These are phyloP conservation scores for Picea sitchensis DNA, from an alignment of 75 land plant genomes.

Conservation along the genomic window DNA sequence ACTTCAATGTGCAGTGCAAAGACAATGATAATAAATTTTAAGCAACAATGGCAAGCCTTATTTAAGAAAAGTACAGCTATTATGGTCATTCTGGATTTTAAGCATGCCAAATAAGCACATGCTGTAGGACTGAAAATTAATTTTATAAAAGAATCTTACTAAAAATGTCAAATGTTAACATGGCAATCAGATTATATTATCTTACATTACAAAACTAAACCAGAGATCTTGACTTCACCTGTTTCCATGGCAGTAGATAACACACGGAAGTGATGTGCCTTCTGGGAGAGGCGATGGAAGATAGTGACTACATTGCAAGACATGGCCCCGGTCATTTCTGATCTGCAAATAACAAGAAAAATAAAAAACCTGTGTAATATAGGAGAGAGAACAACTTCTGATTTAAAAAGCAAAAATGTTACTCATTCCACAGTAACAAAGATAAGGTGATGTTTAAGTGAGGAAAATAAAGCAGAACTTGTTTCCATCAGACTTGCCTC, in stretches of 20 bases:
- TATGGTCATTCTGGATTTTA: neutral
- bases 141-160: neutral
- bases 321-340: slow-evolving; percentile 75
- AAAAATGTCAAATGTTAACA: neutral
- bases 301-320: slow-evolving; percentile 92
- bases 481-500: slow-evolving; percentile 71
- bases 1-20: neutral
- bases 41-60: neutral
- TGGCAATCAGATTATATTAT: neutral
- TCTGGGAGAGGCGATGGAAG: slow-evolving; percentile 70
- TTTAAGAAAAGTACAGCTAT: neutral
- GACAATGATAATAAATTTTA: slow-evolving; percentile 4
- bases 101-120: neutral
- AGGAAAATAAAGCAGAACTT: slow-evolving; percentile 14
- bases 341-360: slow-evolving; percentile 56
- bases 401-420: neutral
- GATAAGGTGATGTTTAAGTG: neutral
- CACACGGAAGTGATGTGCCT: slow-evolving; percentile 83
- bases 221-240: slow-evolving; percentile 40
- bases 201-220: neutral
- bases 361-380: neutral
- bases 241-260: slow-evolving; percentile 98
- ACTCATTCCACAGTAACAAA: neutral
- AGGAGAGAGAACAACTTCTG: neutral
- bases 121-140: neutral